phyloP scores from a whole-genome alignment of 352 stramenopile genomes.

The Phytophthora rubi region DNA sequence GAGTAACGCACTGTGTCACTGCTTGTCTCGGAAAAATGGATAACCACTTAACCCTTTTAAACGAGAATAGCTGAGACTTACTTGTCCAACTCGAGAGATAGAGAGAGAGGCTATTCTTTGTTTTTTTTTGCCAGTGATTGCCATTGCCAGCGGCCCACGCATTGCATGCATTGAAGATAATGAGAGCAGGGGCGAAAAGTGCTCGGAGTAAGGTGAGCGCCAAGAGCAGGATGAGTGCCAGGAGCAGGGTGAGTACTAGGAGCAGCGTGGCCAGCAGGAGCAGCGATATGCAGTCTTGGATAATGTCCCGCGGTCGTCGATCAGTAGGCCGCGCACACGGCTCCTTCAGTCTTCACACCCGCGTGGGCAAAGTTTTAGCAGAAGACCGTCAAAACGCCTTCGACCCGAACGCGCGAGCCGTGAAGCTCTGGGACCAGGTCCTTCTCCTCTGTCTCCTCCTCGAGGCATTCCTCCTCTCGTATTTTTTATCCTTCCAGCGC shows the following conservation, averaged over 20 bases:
- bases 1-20: too few species aligned
- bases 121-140: too few species aligned
- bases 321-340: background rate
- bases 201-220: background rate
- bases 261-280: background rate
- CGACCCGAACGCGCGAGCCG: slow-evolving; percentile 46
- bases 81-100: too few species aligned
- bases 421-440: slow-evolving; percentile 58
- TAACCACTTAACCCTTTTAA: too few species aligned
- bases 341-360: slow-evolving; percentile 4
- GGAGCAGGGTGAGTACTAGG: background rate
- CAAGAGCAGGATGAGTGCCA: background rate
- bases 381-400: slow-evolving; percentile 39
- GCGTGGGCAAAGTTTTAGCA: slow-evolving; percentile 1
- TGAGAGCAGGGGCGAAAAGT: background rate
- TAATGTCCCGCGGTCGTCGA: background rate
- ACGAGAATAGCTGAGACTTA: too few species aligned
- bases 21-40: too few species aligned
- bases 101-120: too few species aligned
- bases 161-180: background rate
- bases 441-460: slow-evolving; percentile 51
- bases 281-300: background rate
- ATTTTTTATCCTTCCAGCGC: slow-evolving; percentile 48
- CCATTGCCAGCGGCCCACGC: background rate
- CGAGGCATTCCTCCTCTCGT: slow-evolving; percentile 58